A percentile compares a stretch with the other conserved stretches of the same genome.
These are phyloP conservation scores for Ophiocordyceps camponoti-rufipedis DNA, from an alignment of 2,329 filamentous ascomycete species.

Conservation along the genomic window DNA sequence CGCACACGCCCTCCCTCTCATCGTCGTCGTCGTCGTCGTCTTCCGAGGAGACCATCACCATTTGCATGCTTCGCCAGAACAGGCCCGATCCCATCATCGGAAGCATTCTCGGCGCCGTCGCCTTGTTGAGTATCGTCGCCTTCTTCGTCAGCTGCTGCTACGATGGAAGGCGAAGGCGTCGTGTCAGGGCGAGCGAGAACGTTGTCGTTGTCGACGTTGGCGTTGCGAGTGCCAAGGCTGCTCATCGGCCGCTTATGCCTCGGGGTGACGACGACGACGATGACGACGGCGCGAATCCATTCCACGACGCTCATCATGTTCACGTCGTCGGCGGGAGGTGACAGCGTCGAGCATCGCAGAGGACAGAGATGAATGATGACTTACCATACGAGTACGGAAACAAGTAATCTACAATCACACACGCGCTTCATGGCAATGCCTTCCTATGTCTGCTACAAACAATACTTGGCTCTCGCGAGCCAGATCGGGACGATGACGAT, in stretches of 20 bases:
- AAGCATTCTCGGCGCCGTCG: conserved; percentile 28
- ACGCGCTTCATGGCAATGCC: neutral
- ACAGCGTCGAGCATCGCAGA: neutral
- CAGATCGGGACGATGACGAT: neutral
- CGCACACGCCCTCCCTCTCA: conserved; percentile 9
- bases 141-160: conserved; percentile 33
- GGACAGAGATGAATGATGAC: neutral
- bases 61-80: conserved; percentile 23
- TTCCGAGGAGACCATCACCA: conserved; percentile 9
- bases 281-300: neutral
- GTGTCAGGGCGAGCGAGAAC: conserved; percentile 25
- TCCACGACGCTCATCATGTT: neutral
- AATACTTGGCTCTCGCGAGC: neutral
- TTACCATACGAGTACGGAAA: too few species aligned
- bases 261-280: conserved; percentile 7
- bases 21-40: too few species aligned
- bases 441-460: neutral
- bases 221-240: conserved; percentile 6
- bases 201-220: neutral
- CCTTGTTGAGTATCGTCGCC: conserved; percentile 22
- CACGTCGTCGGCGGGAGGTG: neutral
- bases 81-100: conserved; percentile 14
- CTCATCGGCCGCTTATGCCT: conserved; percentile 18
- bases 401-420: neutral
- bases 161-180: conserved; percentile 24